Conservation (phyloP, 164 flowering plant species). For the Vitis cinerea region DNA sequence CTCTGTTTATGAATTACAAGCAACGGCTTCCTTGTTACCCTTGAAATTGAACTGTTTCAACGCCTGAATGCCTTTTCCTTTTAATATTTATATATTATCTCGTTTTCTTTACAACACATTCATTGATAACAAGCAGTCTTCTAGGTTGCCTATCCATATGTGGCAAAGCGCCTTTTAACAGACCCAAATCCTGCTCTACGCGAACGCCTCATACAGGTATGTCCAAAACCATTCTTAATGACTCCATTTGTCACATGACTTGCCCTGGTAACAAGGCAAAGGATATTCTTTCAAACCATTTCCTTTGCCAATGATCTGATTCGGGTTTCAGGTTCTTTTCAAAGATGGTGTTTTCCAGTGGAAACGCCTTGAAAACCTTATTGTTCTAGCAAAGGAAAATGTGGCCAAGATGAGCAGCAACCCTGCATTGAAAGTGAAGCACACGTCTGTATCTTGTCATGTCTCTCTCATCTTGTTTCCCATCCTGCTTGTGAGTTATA, state of each 20-base stretch:
- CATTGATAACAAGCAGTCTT: slow-evolving; percentile 8
- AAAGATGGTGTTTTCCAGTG: slow-evolving; percentile 96
- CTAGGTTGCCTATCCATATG: slow-evolving; percentile 96
- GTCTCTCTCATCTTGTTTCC: slow-evolving; percentile 1
- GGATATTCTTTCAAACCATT: neutral
- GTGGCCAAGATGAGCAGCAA: slow-evolving; percentile 91
- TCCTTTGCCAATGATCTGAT: neutral
- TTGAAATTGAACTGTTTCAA: neutral
- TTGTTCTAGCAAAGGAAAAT: slow-evolving; percentile 89
- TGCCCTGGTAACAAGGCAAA: too few species aligned
- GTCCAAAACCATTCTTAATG: slow-evolving; percentile 3
- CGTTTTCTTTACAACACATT: neutral
- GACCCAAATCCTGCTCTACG: slow-evolving; percentile 98
- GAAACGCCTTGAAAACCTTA: slow-evolving; percentile 96
- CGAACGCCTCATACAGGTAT: slow-evolving; percentile 95
- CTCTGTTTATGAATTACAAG: neutral
- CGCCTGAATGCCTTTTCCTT: neutral
- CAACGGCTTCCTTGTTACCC: neutral
- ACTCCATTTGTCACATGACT: neutral
- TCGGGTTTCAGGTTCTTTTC: slow-evolving; percentile 70
- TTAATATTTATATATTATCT: neutral
- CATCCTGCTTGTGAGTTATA: slow-evolving; percentile 6
- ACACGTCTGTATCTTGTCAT: slow-evolving; percentile 36
- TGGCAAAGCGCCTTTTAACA: slow-evolving; percentile 94
- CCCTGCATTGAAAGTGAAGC: slow-evolving; percentile 72